Evolutionary conservation across 352 stramenopile genomes (phyloP).

Genomic region (Phytophthora vignae): DNA sequence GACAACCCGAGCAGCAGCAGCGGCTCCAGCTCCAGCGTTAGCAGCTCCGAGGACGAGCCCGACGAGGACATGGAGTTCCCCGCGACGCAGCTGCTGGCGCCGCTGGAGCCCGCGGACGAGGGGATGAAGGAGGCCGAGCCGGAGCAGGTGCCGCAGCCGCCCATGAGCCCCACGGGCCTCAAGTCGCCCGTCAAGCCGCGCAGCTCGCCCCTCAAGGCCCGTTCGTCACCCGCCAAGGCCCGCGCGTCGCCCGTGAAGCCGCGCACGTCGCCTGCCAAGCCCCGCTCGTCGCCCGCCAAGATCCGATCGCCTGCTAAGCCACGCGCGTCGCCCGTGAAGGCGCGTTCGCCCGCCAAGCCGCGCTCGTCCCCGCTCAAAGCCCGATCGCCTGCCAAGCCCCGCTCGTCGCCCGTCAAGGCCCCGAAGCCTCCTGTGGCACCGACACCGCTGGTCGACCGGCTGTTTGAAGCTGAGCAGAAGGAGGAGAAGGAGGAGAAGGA

Average conservation of each 20-base stretch:
- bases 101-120: conserved; percentile 21
- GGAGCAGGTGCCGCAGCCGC: background rate
- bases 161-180: conserved; percentile 11
- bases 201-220: background rate
- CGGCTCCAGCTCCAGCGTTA: conserved; percentile 13
- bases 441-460: conserved; percentile 13
- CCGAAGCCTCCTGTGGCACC: conserved; percentile 12
- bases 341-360: conserved; percentile 16
- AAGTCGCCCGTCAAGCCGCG: conserved; percentile 10
- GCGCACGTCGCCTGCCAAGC: conserved; percentile 15
- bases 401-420: conserved; percentile 14
- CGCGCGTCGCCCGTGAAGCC: conserved; percentile 20
- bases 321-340: conserved; percentile 20
- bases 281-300: conserved; percentile 3
- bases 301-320: conserved; percentile 8
- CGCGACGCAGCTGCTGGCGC: conserved; percentile 50
- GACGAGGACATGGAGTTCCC: conserved; percentile 48
- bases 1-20: conserved; percentile 16
- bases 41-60: conserved; percentile 25
- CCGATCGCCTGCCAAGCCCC: conserved; percentile 17
- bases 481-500: background rate
- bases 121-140: conserved; percentile 10
- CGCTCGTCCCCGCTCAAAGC: conserved; percentile 15
- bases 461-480: conserved; percentile 12
- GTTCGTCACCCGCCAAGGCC: background rate